Percentiles rank a stretch among this genome's conserved stretches.
phyloP scores from a whole-genome alignment of 768 basidiomycete species.

The Lyophyllum semitale region DNA sequence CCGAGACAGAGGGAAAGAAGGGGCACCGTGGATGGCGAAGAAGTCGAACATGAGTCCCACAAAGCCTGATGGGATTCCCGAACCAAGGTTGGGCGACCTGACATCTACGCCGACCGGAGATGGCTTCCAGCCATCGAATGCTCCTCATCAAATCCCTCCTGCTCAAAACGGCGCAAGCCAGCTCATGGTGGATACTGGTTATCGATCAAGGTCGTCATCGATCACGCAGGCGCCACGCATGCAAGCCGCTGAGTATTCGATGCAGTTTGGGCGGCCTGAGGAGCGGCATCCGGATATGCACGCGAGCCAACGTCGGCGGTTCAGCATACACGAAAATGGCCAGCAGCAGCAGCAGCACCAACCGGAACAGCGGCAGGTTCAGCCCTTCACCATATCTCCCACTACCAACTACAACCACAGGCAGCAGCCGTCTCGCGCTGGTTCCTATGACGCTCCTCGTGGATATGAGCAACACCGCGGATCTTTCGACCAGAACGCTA shows the following conservation, averaged over 20 bases:
- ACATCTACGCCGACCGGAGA: not conserved
- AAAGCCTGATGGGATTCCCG: not conserved
- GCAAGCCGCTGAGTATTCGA: constrained; percentile 18
- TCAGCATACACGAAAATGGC: constrained; percentile 18
- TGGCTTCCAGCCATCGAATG: not conserved
- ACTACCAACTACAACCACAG: constrained; percentile 2
- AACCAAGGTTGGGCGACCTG: not conserved
- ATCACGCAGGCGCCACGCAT: constrained; percentile 16
- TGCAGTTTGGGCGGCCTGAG: constrained; percentile 13
- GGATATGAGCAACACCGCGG: constrained; percentile 19
- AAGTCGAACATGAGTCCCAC: not conserved
- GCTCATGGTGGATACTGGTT: constrained; percentile 1
- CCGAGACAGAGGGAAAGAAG: constrained; percentile 43
- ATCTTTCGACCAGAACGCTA: constrained; percentile 13
- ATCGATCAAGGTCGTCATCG: constrained; percentile 30
- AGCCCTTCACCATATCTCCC: constrained; percentile 12
- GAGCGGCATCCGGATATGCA: constrained; percentile 8
- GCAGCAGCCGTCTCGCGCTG: constrained; percentile 18
- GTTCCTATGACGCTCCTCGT: constrained; percentile 20
- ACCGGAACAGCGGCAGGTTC: constrained; percentile 6
- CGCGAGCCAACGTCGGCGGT: constrained; percentile 17
- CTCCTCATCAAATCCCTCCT: constrained; percentile 1
- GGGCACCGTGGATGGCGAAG: constrained; percentile 16
- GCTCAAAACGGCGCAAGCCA: not conserved
- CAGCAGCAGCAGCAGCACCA: constrained; percentile 25